phyloP scores from a whole-genome alignment of 1,284 basidiomycete genomes.

The Takashimella koratensis region DNA sequence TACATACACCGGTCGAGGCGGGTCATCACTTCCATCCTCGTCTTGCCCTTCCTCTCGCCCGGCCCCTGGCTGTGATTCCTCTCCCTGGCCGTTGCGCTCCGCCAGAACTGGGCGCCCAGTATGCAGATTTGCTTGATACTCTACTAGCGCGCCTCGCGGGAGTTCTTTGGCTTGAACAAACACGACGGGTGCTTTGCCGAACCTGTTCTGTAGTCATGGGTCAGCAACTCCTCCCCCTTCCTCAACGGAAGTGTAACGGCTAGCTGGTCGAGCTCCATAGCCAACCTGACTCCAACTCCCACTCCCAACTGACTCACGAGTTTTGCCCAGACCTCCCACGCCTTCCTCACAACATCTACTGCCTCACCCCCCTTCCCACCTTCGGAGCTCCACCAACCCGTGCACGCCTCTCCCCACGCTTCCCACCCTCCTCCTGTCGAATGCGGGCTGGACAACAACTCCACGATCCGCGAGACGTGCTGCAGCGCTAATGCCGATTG shows the following conservation, averaged over 20 bases:
- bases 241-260: no score
- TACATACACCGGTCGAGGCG: background rate
- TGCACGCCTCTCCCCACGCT: constrained; percentile 58
- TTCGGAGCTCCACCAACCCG: constrained; percentile 61
- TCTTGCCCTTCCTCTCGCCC: background rate
- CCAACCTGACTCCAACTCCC: no score
- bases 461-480: constrained; percentile 68
- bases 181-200: constrained; percentile 54
- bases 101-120: constrained; percentile 44
- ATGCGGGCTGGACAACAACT: constrained; percentile 55
- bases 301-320: constrained; percentile 10
- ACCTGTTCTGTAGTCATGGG: constrained; percentile 35
- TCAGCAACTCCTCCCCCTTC: no score
- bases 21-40: no score
- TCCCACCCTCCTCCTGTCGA: constrained; percentile 61
- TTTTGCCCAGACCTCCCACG: constrained; percentile 46
- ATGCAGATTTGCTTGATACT: constrained; percentile 52
- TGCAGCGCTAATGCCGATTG: constrained; percentile 68
- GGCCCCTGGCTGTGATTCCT: background rate
- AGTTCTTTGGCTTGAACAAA: constrained; percentile 67
- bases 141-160: constrained; percentile 65
- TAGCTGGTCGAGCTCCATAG: no score
- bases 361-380: constrained; percentile 41
- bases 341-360: constrained; percentile 50
- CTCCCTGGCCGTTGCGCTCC: no score